phyloP scores from a whole-genome alignment of 2,329 filamentous ascomycete genomes.

The Sarocladium brachiariae region DNA sequence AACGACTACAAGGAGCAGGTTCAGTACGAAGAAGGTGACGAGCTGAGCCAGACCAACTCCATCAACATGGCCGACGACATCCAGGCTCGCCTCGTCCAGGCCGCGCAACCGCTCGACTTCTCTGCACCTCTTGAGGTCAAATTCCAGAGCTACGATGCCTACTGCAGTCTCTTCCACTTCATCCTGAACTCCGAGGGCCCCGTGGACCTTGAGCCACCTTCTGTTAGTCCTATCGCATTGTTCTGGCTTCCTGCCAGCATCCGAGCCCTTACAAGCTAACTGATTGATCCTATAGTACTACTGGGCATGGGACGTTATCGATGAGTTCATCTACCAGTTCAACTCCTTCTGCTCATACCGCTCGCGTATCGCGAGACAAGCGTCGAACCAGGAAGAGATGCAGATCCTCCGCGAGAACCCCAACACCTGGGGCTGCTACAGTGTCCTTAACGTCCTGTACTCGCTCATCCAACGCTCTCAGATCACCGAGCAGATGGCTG shows the following conservation, averaged over 20 bases:
- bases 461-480: constrained; percentile 97
- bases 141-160: constrained; percentile 98
- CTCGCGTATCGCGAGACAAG: constrained; percentile 77
- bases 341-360: constrained; percentile 98
- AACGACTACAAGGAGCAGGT: constrained; percentile 96
- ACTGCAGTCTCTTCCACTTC: constrained; percentile 99
- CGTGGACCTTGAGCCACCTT: constrained; percentile 92
- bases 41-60: constrained; percentile 68
- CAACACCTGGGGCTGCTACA: constrained; percentile 99
- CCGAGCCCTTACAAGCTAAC: constrained; percentile 11
- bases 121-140: constrained; percentile 93
- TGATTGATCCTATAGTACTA: constrained; percentile 62
- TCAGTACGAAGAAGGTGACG: constrained; percentile 80
- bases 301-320: constrained; percentile 99
- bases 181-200: constrained; percentile 99
- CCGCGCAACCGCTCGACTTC: constrained; percentile 92
- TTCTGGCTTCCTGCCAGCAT: not conserved
- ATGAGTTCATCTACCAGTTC: constrained; percentile 99
- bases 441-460: constrained; percentile 97
- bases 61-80: constrained; percentile 77
- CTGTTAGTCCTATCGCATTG: constrained; percentile 53
- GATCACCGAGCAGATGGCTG: constrained; percentile 93
- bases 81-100: constrained; percentile 82
- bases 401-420: constrained; percentile 90
- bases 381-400: constrained; percentile 86